Conservation (phyloP, 768 basidiomycete genomes). For the Rhodocollybia butyracea region DNA sequence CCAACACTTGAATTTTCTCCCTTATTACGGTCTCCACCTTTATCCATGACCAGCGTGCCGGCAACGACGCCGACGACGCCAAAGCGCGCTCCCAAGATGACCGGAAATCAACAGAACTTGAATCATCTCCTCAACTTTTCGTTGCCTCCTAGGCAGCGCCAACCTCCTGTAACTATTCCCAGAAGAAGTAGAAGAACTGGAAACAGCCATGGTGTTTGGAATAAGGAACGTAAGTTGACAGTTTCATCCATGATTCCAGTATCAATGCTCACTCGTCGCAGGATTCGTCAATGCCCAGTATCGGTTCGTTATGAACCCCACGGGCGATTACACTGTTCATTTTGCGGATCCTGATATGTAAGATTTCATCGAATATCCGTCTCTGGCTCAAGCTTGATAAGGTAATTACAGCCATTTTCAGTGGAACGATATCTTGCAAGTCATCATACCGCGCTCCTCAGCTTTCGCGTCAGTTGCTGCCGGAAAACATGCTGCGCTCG, state of each 20-base stretch:
- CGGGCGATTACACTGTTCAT: slow-evolving; percentile 89
- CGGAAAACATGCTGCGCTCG: slow-evolving; percentile 37
- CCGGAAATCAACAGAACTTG: slow-evolving; percentile 51
- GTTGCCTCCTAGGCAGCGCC: slow-evolving; percentile 80
- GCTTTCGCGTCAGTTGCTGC: slow-evolving; percentile 58
- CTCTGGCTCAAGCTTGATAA: not conserved
- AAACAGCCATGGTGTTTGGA: slow-evolving; percentile 68
- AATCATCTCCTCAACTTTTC: slow-evolving; percentile 94
- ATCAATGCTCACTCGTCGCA: slow-evolving; percentile 27
- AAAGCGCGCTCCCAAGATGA: slow-evolving; percentile 68
- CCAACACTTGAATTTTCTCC: slow-evolving; percentile 14
- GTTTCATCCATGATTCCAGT: not conserved
- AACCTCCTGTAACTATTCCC: slow-evolving; percentile 53
- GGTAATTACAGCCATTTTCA: slow-evolving; percentile 71
- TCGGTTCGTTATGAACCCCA: slow-evolving; percentile 92
- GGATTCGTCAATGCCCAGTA: slow-evolving; percentile 97
- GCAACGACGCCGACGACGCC: slow-evolving; percentile 36
- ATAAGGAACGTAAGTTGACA: slow-evolving; percentile 80
- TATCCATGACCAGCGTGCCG: slow-evolving; percentile 35
- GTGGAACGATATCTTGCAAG: slow-evolving; percentile 94
- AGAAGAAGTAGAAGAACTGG: slow-evolving; percentile 74
- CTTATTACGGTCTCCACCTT: slow-evolving; percentile 2
- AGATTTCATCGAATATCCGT: slow-evolving; percentile 23
- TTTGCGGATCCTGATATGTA: slow-evolving; percentile 98
- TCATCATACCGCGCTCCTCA: slow-evolving; percentile 85